phyloP scores from a whole-genome alignment of 352 stramenopile genomes.

The Globisporangium cederbergense region DNA sequence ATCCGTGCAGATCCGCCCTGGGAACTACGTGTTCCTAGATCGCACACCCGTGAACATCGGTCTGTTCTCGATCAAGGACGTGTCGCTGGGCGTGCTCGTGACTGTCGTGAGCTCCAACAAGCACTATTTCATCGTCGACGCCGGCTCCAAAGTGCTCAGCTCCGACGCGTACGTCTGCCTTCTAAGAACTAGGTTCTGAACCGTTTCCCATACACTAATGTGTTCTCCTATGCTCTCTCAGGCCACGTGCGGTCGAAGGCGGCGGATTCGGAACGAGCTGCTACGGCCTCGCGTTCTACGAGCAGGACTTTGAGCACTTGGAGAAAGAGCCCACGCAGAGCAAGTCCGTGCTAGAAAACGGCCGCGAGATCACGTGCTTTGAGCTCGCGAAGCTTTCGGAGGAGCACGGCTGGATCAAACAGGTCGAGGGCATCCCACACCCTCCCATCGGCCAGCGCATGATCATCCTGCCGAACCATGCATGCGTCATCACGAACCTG shows the following conservation, averaged over 20 bases:
- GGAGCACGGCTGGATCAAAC: constrained; percentile 69
- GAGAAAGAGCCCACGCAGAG: constrained; percentile 45
- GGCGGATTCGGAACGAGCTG: constrained; percentile 47
- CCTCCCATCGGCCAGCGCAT: constrained; percentile 54
- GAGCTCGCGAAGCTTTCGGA: constrained; percentile 70
- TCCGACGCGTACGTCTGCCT: constrained; percentile 40
- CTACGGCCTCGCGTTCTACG: constrained; percentile 65
- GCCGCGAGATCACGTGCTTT: constrained; percentile 48
- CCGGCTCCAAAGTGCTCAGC: constrained; percentile 68
- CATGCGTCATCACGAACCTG: constrained; percentile 66
- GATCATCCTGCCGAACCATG: constrained; percentile 66
- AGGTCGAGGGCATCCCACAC: constrained; percentile 42
- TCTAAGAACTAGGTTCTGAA: neutral
- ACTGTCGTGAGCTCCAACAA: constrained; percentile 75
- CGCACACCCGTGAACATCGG: constrained; percentile 70
- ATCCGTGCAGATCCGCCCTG: constrained; percentile 44
- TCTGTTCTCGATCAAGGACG: constrained; percentile 51
- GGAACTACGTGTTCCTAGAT: constrained; percentile 77
- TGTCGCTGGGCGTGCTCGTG: constrained; percentile 50
- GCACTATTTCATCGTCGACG: constrained; percentile 73
- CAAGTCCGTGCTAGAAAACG: constrained; percentile 29
- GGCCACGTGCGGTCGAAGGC: constrained; percentile 18
- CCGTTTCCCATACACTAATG: constrained; percentile 1
- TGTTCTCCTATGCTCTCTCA: neutral
- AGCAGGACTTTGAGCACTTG: constrained; percentile 62